Conservation (phyloP, 1,284 basidiomycete species). For the Pseudozyma tsukubaensis region DNA sequence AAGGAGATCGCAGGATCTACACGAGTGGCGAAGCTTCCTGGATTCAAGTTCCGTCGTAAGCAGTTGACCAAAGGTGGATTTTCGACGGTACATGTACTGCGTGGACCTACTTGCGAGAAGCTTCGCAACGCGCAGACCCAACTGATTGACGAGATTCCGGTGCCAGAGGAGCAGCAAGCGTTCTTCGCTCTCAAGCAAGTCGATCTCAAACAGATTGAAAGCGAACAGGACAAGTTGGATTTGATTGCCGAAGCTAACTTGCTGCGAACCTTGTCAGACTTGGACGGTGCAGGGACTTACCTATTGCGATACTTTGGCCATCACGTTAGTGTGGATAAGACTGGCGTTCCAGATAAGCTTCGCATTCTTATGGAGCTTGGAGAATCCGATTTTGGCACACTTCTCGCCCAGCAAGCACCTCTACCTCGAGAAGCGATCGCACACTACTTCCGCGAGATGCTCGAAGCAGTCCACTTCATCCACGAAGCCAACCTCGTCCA, state of each 20-base stretch:
- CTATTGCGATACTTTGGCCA: slow-evolving; percentile 67
- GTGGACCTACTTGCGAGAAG: slow-evolving; percentile 55
- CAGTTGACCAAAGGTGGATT: slow-evolving; percentile 64
- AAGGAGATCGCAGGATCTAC: slow-evolving; percentile 40
- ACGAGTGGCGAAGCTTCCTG: slow-evolving; percentile 55
- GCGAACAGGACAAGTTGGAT: slow-evolving; percentile 61
- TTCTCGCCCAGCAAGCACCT: slow-evolving; percentile 54
- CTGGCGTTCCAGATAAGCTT: slow-evolving; percentile 48
- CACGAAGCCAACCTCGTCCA: slow-evolving; percentile 67
- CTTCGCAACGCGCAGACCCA: slow-evolving; percentile 38
- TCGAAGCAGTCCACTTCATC: slow-evolving; percentile 68
- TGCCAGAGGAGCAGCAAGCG: slow-evolving; percentile 61
- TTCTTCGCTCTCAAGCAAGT: slow-evolving; percentile 68
- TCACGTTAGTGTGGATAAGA: slow-evolving; percentile 53
- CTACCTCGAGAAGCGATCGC: slow-evolving; percentile 53
- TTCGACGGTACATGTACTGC: slow-evolving; percentile 64
- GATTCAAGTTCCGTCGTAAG: slow-evolving; percentile 60
- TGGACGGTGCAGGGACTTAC: slow-evolving; percentile 60
- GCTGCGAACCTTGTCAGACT: slow-evolving; percentile 57
- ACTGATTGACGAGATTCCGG: slow-evolving; percentile 43
- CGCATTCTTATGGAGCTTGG: slow-evolving; percentile 67
- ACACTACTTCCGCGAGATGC: slow-evolving; percentile 66
- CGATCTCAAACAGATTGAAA: slow-evolving; percentile 63
- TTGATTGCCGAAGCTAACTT: slow-evolving; percentile 66
- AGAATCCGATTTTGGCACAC: slow-evolving; percentile 62